Evolutionary conservation across 331 rosid species (phyloP), one percentile per base, ranked within the genome.

Genomic region (Arachis monticola): DNA sequence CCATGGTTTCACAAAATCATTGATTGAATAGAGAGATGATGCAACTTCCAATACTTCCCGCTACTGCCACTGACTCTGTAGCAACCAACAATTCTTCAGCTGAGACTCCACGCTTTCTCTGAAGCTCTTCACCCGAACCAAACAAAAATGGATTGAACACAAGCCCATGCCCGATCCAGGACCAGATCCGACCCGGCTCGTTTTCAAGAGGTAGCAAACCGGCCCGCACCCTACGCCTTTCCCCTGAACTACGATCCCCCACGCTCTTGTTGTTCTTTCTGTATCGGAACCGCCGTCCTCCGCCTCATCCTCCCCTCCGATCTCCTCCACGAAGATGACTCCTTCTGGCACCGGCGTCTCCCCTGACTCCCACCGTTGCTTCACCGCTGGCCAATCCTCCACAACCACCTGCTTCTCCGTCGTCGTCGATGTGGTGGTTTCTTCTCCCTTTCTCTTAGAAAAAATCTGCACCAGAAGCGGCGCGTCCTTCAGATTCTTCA

Each of bases 241-340:
- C 6, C 96, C 97, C 79, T 94, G 99, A 73, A 92, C 87, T 81
- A 94, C 88, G 3, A 94, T 10, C 32, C 99, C 97, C 97, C 96
- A 90, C 30, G 78, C 89, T 84, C n/a, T 82, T 76, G 97, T 86
- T 2, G 82, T 77, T 7, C 81, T 83, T 40, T 85, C 87, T 1
- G 44, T 47, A 2, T 7, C 66, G 6, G 45, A 64, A 0, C 9
- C 31, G 2, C 59, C 83, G 3, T 27, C 48, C 41, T 70, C 84
- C 3, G 17, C 62, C 7, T 77, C 89, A 0, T 64, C 85, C 0
- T 64, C 85, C 0, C 66, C 86, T 0, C 50, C 79, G 53, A 94
- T 53, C 62, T 92, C 87, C 76, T 88, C 92, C 70, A 90, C 99
- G 64, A 94, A 86, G 32, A 94, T 90, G 27, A 94, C 71, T 0